phyloP scores from a whole-genome alignment of 495 filamentous ascomycete genomes.

The Xeromyces bisporus region DNA sequence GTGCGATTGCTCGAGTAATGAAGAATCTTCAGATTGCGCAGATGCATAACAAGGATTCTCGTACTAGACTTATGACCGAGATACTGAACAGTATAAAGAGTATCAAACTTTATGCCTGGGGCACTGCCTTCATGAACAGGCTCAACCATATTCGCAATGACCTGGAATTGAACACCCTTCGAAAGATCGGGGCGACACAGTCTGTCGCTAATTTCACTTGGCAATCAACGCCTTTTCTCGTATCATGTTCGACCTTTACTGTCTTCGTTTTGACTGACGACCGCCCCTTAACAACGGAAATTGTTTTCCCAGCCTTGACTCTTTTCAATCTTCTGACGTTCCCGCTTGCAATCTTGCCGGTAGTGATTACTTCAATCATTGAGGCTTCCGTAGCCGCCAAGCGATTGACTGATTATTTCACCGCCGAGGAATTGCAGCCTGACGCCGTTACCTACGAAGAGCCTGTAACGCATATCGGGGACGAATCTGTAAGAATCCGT shows the following conservation, averaged over 20 bases:
- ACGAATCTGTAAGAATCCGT: constrained; percentile 67
- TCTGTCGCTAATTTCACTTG: constrained; percentile 95
- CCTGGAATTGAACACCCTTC: constrained; percentile 82
- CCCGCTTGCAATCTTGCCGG: constrained; percentile 82
- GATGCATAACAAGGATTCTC: constrained; percentile 98
- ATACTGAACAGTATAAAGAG: constrained; percentile 99
- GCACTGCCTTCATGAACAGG: constrained; percentile 90
- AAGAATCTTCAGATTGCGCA: constrained; percentile 87
- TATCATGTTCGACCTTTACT: constrained; percentile 91
- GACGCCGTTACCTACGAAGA: constrained; percentile 61
- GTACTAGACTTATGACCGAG: constrained; percentile 87
- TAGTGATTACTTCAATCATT: constrained; percentile 94
- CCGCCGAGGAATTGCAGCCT: constrained; percentile 74
- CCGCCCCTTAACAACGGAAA: constrained; percentile 71
- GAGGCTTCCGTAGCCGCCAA: constrained; percentile 87
- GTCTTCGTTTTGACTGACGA: constrained; percentile 78
- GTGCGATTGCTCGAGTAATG: constrained; percentile 81
- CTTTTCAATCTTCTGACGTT: constrained; percentile 91
- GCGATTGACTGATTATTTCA: constrained; percentile 72
- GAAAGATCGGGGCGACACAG: constrained; percentile 87
- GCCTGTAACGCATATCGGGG: constrained; percentile 51
- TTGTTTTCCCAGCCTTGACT: constrained; percentile 88
- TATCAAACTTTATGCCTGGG: constrained; percentile 98
- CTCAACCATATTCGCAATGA: constrained; percentile 91
- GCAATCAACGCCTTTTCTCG: constrained; percentile 98